phyloP scores from a whole-genome alignment of 2,329 filamentous ascomycete species.

The Aspergillus ochraceus region DNA sequence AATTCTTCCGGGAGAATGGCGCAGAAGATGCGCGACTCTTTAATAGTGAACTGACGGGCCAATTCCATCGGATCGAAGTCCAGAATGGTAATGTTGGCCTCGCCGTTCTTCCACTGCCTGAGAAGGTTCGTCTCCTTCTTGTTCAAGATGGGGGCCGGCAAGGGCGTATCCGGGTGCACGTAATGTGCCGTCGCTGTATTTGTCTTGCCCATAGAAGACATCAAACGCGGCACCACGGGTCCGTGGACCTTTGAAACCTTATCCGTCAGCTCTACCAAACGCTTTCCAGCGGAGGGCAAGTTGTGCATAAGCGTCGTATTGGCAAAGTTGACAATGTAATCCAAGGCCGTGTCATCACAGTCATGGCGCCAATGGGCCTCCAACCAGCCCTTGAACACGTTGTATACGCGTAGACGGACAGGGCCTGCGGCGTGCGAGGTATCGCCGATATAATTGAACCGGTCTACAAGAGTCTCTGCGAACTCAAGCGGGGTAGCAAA shows the following conservation, averaged over 20 bases:
- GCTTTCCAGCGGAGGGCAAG: constrained; percentile 74
- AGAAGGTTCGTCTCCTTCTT: constrained; percentile 76
- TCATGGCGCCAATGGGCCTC: constrained; percentile 92
- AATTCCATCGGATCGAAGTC: constrained; percentile 92
- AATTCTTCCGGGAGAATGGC: constrained; percentile 90
- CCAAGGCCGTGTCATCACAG: constrained; percentile 73
- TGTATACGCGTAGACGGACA: constrained; percentile 88
- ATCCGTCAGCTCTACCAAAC: constrained; percentile 75
- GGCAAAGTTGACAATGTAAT: constrained; percentile 77
- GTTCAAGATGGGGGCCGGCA: constrained; percentile 68
- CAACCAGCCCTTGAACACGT: constrained; percentile 95
- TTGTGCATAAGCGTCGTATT: constrained; percentile 66
- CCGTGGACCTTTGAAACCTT: constrained; percentile 74
- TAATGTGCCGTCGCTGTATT: constrained; percentile 72
- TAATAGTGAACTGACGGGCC: constrained; percentile 87
- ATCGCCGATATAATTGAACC: constrained; percentile 88
- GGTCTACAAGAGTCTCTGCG: constrained; percentile 78
- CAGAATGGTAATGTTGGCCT: constrained; percentile 69
- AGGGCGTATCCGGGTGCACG: constrained; percentile 67
- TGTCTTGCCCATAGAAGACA: constrained; percentile 86
- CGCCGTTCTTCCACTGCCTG: constrained; percentile 71
- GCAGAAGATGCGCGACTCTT: constrained; percentile 88
- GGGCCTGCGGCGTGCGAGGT: constrained; percentile 72
- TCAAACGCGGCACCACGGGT: constrained; percentile 75
- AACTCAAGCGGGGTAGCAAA: constrained; percentile 82